Base-by-base conservation (phyloP, 805 yeast genomes). In the Candida gorgasii region DNA sequence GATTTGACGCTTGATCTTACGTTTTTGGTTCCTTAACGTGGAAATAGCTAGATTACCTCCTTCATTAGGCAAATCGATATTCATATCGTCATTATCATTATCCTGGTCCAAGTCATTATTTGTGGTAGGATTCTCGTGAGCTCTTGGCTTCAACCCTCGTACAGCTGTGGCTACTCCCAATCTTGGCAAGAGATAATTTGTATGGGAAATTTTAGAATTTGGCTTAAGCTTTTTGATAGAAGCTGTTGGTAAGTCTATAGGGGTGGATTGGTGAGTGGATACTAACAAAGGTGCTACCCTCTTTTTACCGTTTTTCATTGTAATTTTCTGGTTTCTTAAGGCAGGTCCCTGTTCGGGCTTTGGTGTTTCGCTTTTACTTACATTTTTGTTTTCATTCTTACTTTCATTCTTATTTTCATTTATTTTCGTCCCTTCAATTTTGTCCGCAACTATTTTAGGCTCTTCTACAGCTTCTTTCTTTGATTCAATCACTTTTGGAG, bases 271-370 rank as follows among this genome's bases (percentile, higher is more conserved):
- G 13, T 76, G 54, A 1, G 69, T 57, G 1, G 90, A 79, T 3
- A 85, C 73, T 11, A 85, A 60, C 16, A 81, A 69, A 4, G 93
- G 95, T 0, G 86, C 77, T 2, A 86, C 89, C 50, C 93, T 64
- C 52, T 85, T 86, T 54, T 79, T 80, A 3, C 93, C 93, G 28
- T 84, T 82, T 52, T 86, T 85, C 1, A 86, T 73, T 2, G 86
- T 75, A 1, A 82, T 75, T 63, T 63, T 81, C 76, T 59, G 62
- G n/a, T n/a, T n/a, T n/a, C n/a, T n/a, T n/a, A n/a, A n/a, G n/a
- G n/a, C n/a, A n/a, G n/a, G n/a, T n/a, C n/a, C n/a, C n/a, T n/a
- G n/a, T n/a, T n/a, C n/a, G n/a, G n/a, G n/a, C n/a, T n/a, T n/a
- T n/a, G n/a, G n/a, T n/a, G n/a, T n/a, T n/a, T n/a, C n/a, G n/a